phyloP scores from a whole-genome alignment of 2,329 filamentous ascomycete genomes.

The Fusarium redolens region DNA sequence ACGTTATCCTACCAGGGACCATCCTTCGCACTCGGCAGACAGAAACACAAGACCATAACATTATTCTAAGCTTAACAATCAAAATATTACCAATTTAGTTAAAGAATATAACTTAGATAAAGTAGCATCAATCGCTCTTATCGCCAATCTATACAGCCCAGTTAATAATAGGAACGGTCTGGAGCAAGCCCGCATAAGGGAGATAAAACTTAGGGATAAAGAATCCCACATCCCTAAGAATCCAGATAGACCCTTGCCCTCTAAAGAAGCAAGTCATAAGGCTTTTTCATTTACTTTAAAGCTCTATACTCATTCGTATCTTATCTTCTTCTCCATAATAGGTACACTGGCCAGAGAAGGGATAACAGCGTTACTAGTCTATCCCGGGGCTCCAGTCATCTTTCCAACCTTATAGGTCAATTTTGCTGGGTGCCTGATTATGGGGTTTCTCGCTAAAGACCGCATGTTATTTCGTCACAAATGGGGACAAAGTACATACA shows the following conservation, averaged over 20 bases:
- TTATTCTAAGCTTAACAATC: neutral
- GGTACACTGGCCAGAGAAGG: neutral
- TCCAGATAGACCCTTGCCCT: neutral
- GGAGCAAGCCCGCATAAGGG: neutral
- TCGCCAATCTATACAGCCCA: neutral
- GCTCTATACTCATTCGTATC: neutral
- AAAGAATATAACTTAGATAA: too few relatives aligned
- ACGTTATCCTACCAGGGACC: too few relatives aligned
- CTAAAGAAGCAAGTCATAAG: neutral
- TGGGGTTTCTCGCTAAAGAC: neutral
- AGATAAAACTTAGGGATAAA: neutral
- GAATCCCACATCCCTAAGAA: too few relatives aligned
- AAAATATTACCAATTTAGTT: too few relatives aligned
- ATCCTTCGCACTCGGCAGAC: too few relatives aligned
- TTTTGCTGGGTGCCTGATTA: neutral
- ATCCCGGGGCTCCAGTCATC: neutral
- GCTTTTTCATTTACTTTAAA: neutral
- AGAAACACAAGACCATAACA: neutral
- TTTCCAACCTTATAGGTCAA: neutral
- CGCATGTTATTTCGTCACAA: neutral
- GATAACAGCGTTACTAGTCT: neutral
- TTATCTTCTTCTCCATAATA: neutral
- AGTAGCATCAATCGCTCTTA: neutral
- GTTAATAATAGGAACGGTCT: neutral
- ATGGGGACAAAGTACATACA: neutral